Evolutionary conservation across 495 filamentous ascomycete genomes (phyloP).

Genomic region (Lophiotrema nucula): DNA sequence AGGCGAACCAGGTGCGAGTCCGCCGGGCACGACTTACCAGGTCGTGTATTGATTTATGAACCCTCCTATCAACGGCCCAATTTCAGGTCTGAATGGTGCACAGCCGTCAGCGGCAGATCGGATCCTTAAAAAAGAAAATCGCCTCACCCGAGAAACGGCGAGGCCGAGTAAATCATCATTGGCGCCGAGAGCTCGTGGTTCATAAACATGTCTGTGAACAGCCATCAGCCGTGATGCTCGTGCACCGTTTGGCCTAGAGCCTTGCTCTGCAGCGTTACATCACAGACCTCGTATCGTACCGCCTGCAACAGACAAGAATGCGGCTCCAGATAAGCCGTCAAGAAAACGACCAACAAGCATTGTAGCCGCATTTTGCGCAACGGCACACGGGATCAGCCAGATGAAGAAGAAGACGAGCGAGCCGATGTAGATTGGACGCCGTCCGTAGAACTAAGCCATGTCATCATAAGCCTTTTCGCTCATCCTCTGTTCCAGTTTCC

Average conservation of each 20-base stretch:
- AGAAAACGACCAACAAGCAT: constrained; percentile 81
- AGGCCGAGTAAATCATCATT: constrained; percentile 77
- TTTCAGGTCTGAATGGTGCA: constrained; percentile 47
- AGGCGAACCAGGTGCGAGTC: background rate
- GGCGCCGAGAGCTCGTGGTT: constrained; percentile 68
- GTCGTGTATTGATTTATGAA: constrained; percentile 73
- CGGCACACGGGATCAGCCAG: constrained; percentile 82
- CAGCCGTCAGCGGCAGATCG: too few relatives aligned
- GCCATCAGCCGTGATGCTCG: constrained; percentile 8
- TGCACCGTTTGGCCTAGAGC: background rate
- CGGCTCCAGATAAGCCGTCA: constrained; percentile 76
- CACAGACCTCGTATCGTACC: too few relatives aligned
- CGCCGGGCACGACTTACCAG: too few relatives aligned
- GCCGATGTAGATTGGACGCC: constrained; percentile 76
- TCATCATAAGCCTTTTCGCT: too few relatives aligned
- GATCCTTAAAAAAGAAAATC: too few relatives aligned
- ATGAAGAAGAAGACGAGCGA: constrained; percentile 78
- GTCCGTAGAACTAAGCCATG: constrained; percentile 69
- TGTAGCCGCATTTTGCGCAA: constrained; percentile 77
- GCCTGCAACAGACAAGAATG: constrained; percentile 84
- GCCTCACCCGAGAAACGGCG: constrained; percentile 82
- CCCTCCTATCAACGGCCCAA: constrained; percentile 60
- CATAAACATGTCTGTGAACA: constrained; percentile 17
- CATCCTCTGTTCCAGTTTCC: constrained; percentile 13
- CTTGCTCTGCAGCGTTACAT: constrained; percentile 42